A percentile compares a stretch with the other conserved stretches of the same genome.
These are phyloP conservation scores for Phytophthora pinifolia DNA, from an alignment of 352 stramenopile species.

Conservation along the genomic window DNA sequence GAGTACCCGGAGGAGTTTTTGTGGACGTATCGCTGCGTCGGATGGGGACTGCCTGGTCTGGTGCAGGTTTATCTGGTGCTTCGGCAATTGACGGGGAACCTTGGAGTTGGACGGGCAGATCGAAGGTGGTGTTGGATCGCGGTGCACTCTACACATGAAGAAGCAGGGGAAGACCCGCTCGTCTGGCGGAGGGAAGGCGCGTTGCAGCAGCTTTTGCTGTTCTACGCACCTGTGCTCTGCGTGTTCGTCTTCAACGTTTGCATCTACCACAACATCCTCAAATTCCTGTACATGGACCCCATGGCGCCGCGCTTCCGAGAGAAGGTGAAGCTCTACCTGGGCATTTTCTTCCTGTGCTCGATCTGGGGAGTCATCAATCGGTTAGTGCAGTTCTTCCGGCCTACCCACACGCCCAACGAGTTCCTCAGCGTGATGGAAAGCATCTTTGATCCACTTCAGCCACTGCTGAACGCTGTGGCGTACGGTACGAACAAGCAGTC, in stretches of 20 bases:
- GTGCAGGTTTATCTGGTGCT: constrained; percentile 56
- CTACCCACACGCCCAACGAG: constrained; percentile 47
- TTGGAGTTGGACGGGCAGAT: constrained; percentile 68
- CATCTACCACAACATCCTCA: constrained; percentile 61
- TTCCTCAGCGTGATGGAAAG: constrained; percentile 67
- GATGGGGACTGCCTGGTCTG: constrained; percentile 67
- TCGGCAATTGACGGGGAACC: constrained; percentile 65
- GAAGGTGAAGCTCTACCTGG: constrained; percentile 66
- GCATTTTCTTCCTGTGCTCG: constrained; percentile 73
- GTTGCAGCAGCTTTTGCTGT: constrained; percentile 61
- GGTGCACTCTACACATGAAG: constrained; percentile 35
- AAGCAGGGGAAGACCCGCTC: constrained; percentile 27
- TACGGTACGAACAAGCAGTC: constrained; percentile 78
- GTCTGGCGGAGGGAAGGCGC: constrained; percentile 52
- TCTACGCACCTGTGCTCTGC: constrained; percentile 60
- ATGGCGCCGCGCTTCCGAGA: constrained; percentile 57
- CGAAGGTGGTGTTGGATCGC: constrained; percentile 81
- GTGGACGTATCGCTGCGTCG: constrained; percentile 57
- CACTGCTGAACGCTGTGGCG: constrained; percentile 61
- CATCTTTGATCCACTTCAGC: constrained; percentile 71
- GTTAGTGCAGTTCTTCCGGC: constrained; percentile 57
- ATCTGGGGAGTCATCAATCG: constrained; percentile 72
- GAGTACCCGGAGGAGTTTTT: constrained; percentile 73
- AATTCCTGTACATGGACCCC: constrained; percentile 62
- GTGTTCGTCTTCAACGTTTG: constrained; percentile 72